These are phyloP conservation scores for Kodamaea laetipori DNA, from an alignment of 805 yeast species.

Conservation along the genomic window DNA sequence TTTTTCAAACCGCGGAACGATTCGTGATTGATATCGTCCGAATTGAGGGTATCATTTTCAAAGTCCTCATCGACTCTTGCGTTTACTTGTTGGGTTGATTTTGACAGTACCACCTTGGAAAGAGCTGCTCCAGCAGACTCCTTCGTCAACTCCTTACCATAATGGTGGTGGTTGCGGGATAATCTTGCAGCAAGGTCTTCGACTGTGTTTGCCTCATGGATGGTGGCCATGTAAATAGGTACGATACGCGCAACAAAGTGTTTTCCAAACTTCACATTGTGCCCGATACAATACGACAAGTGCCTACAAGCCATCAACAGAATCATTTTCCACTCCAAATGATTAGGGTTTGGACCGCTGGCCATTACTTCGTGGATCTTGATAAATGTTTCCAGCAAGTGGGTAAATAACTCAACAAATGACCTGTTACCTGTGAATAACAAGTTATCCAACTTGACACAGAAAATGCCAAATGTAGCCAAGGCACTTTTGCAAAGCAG, in stretches of 20 bases:
- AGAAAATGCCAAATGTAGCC: constrained; percentile 47
- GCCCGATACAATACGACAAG: constrained; percentile 41
- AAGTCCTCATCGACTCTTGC: constrained; percentile 27
- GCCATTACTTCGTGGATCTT: constrained; percentile 16
- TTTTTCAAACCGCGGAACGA: constrained; percentile 53
- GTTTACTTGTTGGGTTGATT: constrained; percentile 17
- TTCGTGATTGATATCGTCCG: constrained; percentile 46
- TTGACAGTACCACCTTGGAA: constrained; percentile 30
- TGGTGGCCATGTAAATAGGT: constrained; percentile 40
- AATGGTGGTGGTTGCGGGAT: constrained; percentile 25
- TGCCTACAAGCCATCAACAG: constrained; percentile 42
- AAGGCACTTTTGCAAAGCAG: constrained; percentile 57
- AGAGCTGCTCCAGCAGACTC: constrained; percentile 18
- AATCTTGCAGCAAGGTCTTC: constrained; percentile 26
- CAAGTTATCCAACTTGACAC: constrained; percentile 57
- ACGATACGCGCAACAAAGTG: constrained; percentile 36
- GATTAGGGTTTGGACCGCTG: constrained; percentile 29
- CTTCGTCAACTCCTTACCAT: constrained; percentile 5
- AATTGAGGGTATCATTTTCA: constrained; percentile 39
- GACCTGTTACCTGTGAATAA: constrained; percentile 65
- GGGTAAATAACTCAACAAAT: constrained; percentile 50
- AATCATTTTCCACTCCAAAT: constrained; percentile 48
- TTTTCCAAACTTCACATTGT: constrained; percentile 30
- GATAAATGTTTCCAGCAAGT: constrained; percentile 24
- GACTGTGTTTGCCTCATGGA: constrained; percentile 25